Conservation (phyloP, 768 basidiomycete genomes). For the Amylocystis lapponica region DNA sequence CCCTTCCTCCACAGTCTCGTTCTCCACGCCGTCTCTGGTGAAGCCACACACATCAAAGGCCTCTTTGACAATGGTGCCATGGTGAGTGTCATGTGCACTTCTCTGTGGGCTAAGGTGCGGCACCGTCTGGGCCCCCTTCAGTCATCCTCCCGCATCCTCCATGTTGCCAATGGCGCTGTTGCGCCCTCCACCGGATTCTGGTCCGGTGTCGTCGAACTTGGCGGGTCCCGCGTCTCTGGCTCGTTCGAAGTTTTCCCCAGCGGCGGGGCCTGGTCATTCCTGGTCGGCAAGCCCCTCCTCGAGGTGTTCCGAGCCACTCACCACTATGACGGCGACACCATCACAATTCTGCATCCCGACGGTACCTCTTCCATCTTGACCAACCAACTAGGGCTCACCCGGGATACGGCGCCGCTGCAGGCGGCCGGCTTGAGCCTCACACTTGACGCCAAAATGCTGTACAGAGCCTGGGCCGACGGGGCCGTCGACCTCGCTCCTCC, state of each 20-base stretch:
- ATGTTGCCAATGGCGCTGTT: slow-evolving; percentile 28
- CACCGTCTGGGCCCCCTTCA: slow-evolving; percentile 6
- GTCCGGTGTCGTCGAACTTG: slow-evolving; percentile 5
- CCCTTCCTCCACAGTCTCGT: not conserved
- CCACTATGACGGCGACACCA: slow-evolving; percentile 1
- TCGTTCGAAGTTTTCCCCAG: slow-evolving; percentile 8
- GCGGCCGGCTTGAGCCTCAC: not conserved
- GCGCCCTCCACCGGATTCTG: slow-evolving; percentile 6
- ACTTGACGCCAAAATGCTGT: not conserved
- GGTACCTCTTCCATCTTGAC: not conserved
- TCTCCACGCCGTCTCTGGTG: slow-evolving; percentile 1
- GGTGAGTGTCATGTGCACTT: slow-evolving; percentile 23
- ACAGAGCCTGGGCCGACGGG: no score
- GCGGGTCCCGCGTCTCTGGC: not conserved
- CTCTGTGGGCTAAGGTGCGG: slow-evolving; percentile 1
- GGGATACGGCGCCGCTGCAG: not conserved
- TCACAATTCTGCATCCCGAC: not conserved
- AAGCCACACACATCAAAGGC: not conserved
- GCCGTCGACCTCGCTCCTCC: no score
- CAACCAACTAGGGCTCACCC: not conserved
- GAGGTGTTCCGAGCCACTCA: slow-evolving; percentile 1
- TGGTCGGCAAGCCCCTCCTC: slow-evolving; percentile 9
- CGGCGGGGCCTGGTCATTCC: slow-evolving; percentile 6
- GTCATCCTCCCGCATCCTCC: slow-evolving; percentile 15
- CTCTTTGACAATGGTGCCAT: slow-evolving; percentile 28